Base-by-base conservation (phyloP, 2,329 filamentous ascomycete genomes). In the Neurospora sp. region DNA sequence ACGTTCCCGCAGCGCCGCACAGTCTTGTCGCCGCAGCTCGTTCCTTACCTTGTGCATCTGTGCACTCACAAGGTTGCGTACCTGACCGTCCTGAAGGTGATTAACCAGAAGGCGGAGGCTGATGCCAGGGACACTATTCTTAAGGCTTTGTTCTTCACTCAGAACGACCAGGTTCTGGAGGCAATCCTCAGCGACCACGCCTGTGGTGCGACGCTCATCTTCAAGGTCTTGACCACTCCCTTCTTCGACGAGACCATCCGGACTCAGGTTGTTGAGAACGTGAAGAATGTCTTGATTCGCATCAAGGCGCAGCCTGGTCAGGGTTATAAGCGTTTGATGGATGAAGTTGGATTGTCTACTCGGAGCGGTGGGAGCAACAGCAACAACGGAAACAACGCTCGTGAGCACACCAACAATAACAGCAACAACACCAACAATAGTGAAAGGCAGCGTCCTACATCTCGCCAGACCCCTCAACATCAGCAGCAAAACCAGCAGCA, bases 41-140 rank as follows among this genome's bases (percentile, higher is more conserved):
- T 97, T 17, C 94, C 96, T 52, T 93, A 97, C 78, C 85, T 99
- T 39, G 93, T 97, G 33, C 93, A 97, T 78, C 86, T 99, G 6
- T 98, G 96, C 85, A 98, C 96, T 0, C 96, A 99, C 85, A 98
- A 98, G 84, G 95, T 99, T 69, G 96, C 96, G 0, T 98, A 98
- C 77, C 85, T 98, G 72, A 99, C 96, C 0, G 95, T 99, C 1
- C 85, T 99, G 70, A 99, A 99, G 83, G 93, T 98, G 67, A 97
- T 99, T 80, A 99, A 99, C 79, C 96, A 99, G 80, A 93, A 97
- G 78, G 92, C 94, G 40, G 96, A 99, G 81, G 86, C 92, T 0
- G 95, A 98, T 72, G 96, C 96, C 3, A 89, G 96, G 12, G 95
- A 99, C 77, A 91, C 88, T 66, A 92, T 99, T 46, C 84, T 98